Evolutionary conservation across 139 green algal genomes (phyloP).

Genomic region (Marvania coccoides): DNA sequence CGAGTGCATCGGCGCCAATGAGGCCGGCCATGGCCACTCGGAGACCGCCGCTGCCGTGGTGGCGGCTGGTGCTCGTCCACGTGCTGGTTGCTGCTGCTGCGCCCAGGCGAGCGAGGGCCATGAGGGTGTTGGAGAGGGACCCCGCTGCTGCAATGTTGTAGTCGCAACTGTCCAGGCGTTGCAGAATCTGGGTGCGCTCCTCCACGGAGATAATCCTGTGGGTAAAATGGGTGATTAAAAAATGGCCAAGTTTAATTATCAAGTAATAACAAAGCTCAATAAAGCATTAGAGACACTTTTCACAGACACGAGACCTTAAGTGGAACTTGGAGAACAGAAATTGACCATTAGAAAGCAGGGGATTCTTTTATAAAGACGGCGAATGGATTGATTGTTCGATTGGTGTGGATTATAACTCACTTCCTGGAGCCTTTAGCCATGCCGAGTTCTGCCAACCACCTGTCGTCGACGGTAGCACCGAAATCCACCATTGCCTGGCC

Average conservation of each 20-base stretch:
- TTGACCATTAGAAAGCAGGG: too few relatives aligned
- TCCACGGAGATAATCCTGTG: slow-evolving; percentile 28
- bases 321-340: background rate
- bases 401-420: too few relatives aligned
- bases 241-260: too few relatives aligned
- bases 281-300: background rate
- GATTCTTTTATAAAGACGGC: too few relatives aligned
- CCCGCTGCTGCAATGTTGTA: slow-evolving; percentile 73
- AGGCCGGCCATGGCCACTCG: slow-evolving; percentile 61
- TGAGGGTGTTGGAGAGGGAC: slow-evolving; percentile 84
- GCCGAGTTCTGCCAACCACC: slow-evolving; percentile 25
- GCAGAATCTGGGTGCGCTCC: slow-evolving; percentile 14
- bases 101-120: slow-evolving; percentile 65
- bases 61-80: too few relatives aligned
- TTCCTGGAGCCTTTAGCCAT: slow-evolving; percentile 48
- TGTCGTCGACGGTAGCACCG: slow-evolving; percentile 34
- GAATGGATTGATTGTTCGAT: too few relatives aligned
- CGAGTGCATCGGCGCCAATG: slow-evolving; percentile 61
- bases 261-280: too few relatives aligned
- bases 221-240: too few relatives aligned
- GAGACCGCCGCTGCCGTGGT: slow-evolving; percentile 9
- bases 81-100: slow-evolving; percentile 12
- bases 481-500: slow-evolving; percentile 69
- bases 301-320: background rate
- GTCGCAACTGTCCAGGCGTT: slow-evolving; percentile 1